phyloP scores from a whole-genome alignment of 2,329 filamentous ascomycete genomes.

The Phyllosticta ampelicida region DNA sequence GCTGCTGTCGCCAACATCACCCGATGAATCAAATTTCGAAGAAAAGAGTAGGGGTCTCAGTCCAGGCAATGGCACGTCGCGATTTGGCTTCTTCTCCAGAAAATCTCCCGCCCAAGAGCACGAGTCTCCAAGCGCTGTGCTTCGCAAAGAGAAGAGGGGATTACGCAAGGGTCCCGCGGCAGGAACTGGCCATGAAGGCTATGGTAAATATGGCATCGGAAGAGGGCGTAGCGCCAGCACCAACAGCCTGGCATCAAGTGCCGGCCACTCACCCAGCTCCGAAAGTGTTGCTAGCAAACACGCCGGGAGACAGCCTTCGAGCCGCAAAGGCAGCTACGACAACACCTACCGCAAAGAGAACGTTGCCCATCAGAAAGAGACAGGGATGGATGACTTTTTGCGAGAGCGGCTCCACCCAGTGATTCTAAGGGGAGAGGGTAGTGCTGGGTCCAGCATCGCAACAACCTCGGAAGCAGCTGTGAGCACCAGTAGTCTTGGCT shows the following conservation, averaged over 20 bases:
- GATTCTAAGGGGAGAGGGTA: slow-evolving; percentile 34
- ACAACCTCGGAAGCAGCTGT: slow-evolving; percentile 23
- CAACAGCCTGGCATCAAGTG: slow-evolving; percentile 37
- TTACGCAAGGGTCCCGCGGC: slow-evolving; percentile 67
- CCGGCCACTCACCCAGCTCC: slow-evolving; percentile 36
- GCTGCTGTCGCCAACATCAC: slow-evolving; percentile 16
- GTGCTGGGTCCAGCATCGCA: slow-evolving; percentile 17
- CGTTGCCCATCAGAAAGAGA: slow-evolving; percentile 29
- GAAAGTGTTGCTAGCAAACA: slow-evolving; percentile 28
- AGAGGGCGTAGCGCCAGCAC: slow-evolving; percentile 55
- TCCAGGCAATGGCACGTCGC: slow-evolving; percentile 46
- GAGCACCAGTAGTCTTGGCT: slow-evolving; percentile 25
- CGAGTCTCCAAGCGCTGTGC: slow-evolving; percentile 31
- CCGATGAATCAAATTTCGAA: slow-evolving; percentile 13
- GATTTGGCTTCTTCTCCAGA: slow-evolving; percentile 70
- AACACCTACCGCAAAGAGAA: slow-evolving; percentile 34
- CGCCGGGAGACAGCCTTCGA: slow-evolving; percentile 24
- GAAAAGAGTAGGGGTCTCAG: slow-evolving; percentile 34
- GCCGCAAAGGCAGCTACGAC: slow-evolving; percentile 33
- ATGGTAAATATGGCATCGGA: slow-evolving; percentile 52
- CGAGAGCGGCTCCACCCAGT: slow-evolving; percentile 34
- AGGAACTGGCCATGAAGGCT: slow-evolving; percentile 89
- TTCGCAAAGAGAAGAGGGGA: slow-evolving; percentile 45
- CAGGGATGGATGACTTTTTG: slow-evolving; percentile 37
- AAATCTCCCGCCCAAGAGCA: slow-evolving; percentile 43